phyloP scores from a whole-genome alignment of 225 moss, liverwort and hornwort species.

The Pleurozium schreberi region DNA sequence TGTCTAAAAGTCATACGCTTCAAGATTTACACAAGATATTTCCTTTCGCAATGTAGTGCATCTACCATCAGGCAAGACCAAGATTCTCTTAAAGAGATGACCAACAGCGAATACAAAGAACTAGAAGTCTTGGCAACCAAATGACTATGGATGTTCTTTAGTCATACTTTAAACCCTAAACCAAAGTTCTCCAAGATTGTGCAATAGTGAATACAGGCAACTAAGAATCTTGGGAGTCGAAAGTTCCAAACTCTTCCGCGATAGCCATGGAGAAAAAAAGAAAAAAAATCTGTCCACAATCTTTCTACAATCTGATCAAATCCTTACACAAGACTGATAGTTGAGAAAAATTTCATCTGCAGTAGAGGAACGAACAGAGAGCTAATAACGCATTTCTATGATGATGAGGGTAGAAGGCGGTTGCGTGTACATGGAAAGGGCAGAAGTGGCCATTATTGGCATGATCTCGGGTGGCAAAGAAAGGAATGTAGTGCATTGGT shows the following conservation, averaged over 20 bases:
- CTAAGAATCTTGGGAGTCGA: neutral
- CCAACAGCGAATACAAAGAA: neutral
- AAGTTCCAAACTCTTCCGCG: neutral
- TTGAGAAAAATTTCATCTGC: neutral
- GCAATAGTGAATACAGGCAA: neutral
- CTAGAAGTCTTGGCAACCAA: neutral
- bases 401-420: neutral
- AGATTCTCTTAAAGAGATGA: neutral
- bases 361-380: neutral
- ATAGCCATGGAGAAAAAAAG: neutral
- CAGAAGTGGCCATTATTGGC: neutral
- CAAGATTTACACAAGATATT: neutral
- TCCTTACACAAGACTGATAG: neutral
- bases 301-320: neutral
- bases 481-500: neutral
- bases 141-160: neutral
- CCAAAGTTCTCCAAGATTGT: neutral
- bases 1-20: neutral
- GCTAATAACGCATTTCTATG: neutral
- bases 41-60: neutral
- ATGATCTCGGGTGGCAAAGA: neutral
- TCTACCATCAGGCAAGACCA: neutral
- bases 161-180: neutral
- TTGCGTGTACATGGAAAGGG: neutral
- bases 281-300: neutral